phyloP scores from a whole-genome alignment of 192 early-diverging fungal species.

The Coemansia sp. region DNA sequence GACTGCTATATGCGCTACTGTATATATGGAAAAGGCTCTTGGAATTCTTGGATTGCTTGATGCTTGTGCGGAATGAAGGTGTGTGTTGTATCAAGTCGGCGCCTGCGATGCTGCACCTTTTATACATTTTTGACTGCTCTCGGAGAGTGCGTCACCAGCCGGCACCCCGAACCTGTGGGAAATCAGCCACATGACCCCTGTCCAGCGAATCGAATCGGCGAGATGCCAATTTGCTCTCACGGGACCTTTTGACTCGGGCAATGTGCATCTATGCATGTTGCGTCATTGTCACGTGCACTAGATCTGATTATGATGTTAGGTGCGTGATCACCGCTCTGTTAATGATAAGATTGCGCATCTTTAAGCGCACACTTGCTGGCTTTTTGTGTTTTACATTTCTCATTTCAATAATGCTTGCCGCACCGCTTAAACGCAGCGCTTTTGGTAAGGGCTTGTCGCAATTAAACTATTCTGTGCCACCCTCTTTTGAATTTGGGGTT shows the following conservation, averaged over 20 bases:
- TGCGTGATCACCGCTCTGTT: not conserved
- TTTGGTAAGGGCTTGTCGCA: slow-evolving; percentile 11
- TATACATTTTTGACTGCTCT: not conserved
- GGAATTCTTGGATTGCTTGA: not conserved
- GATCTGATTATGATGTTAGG: not conserved
- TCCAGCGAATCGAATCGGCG: not conserved
- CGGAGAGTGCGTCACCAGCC: not conserved
- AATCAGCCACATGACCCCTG: slow-evolving; percentile 2
- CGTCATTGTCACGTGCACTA: slow-evolving; percentile 1
- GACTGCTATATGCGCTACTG: not conserved
- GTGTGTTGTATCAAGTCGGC: too few relatives aligned
- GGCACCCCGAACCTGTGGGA: slow-evolving; percentile 3
- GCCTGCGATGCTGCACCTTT: not conserved
- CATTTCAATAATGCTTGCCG: slow-evolving; percentile 9
- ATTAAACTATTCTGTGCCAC: not conserved
- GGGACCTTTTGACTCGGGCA: slow-evolving; percentile 3
- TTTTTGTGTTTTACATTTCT: not conserved
- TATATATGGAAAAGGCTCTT: not conserved
- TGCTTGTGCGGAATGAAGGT: not conserved
- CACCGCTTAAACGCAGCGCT: slow-evolving; percentile 6
- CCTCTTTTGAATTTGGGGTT: too few relatives aligned
- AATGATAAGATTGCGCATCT: not conserved
- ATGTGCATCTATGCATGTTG: not conserved
- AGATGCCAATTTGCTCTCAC: not conserved
- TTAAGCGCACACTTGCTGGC: not conserved